Evolutionary conservation across 2,329 filamentous ascomycete species (phyloP), one percentile per base, ranked within the genome.

Genomic region (Fusarium transvaalense): DNA sequence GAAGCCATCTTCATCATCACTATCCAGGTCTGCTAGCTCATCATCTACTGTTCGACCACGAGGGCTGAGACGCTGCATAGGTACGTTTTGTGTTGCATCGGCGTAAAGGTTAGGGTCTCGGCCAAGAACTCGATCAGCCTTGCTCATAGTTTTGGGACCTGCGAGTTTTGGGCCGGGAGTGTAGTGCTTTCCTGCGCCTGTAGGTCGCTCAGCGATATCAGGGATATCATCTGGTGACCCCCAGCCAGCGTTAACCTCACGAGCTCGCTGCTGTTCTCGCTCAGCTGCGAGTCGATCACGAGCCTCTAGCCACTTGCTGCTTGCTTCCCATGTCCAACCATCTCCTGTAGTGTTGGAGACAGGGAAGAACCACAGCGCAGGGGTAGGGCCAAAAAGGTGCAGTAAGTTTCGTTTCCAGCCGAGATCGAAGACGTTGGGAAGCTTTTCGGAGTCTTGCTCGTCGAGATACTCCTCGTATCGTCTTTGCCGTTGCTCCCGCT

Each of bases 311-410:
- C 96, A 99, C 69, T 88, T 88, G 1, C 88, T 85, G 75, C 89
- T 97, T 1, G 94, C 87, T 74, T 97, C 94, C 96, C 96, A 99
- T 43, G 85, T 86, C 95, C 95, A 99, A 23, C 96, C 96, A 77
- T 99, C 93, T 34, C 95, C 95, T 0, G 89, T 92, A 3, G 94
- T 97, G 75, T 92, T 98, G 78, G 87, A 89, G 45, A 98, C 82
- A 0, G 96, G 96, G 2, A 98, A 64, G 29, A 85, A 81, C 95
- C 96, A 98, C 10, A 96, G 82, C 27, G 87, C 79, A 2, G 89
- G 89, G 1, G 83, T 87, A 1, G 88, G 87, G 0, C 96, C 96
- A 69, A 99, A 93, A 4, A 99, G 85, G 76, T 97, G 92, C 1
- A 81, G 76, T 7, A 98, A 78, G 77, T 99, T 99, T 41, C 86